Evolutionary conservation across 257 asterid species (phyloP), one percentile per base, ranked within the genome.

Genomic region (Coffea eugenioides): DNA sequence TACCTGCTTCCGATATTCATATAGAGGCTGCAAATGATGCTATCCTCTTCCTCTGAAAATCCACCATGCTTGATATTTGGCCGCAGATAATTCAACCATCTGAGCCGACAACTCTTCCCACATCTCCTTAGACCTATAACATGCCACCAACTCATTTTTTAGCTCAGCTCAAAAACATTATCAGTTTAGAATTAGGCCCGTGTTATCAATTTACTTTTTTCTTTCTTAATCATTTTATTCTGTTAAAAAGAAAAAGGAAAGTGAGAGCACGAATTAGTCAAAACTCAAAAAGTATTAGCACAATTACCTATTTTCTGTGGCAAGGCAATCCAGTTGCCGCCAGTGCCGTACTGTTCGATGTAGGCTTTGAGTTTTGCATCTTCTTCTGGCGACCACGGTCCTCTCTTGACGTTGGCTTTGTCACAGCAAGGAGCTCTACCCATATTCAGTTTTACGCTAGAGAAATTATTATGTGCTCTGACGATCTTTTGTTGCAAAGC

Each of bases 351-450:
- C 71, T 80, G 74, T 48, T 86, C 83, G 15, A 86, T 86, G 80
- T 86, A 86, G 45, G 82, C 72, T 62, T 86, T 86, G 78, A 86
- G 89, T 54, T 77, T 86, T 6, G 84, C 74, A 68, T 86, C 89
- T 86, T 86, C 89, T 45, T 86, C 87, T 21, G 86, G 89, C 18
- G 89, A 86, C 89, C 89, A 86, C 2, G 87, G 87, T 9, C 89
- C 89, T 84, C 80, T 86, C 86, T 86, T 86, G 48, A 86, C 89
- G 54, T 78, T 86, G 43, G 83, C 82, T 74, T 86, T 86, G 80
- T 86, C 89, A 51, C 89, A 86, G 61, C 89, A 86, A 74, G 89
- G 89, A 10, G 89, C 83, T 84, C 89, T 86, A 8, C 89, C 89
- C 89, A 86, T 85, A 9, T 43, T 57, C 3, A 0, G 27, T 62